These are phyloP conservation scores for Nectriaceae sp. DNA, from an alignment of 2,329 filamentous ascomycete genomes.

Conservation along the genomic window DNA sequence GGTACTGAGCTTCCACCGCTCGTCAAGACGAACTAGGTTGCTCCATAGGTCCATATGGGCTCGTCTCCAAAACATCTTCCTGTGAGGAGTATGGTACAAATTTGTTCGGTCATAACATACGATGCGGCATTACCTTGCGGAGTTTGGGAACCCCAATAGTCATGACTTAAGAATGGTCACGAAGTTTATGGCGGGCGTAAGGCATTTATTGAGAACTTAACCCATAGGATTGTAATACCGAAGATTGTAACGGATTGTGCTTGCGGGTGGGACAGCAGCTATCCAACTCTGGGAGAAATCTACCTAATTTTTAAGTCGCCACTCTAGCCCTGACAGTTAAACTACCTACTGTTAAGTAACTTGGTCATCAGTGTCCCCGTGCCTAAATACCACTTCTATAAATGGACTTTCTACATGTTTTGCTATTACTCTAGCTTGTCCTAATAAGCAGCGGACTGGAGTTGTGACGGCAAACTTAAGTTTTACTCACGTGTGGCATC, in stretches of 20 bases:
- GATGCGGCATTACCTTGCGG: constrained; percentile 15
- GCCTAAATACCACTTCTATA: too few relatives aligned
- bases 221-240: constrained; percentile 26
- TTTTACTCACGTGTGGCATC: constrained; percentile 21
- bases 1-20: constrained; percentile 71
- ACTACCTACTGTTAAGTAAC: too few relatives aligned
- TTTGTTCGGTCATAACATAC: constrained; percentile 11
- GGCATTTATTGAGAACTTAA: constrained; percentile 23
- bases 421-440: too few relatives aligned
- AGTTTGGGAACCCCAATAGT: constrained; percentile 22
- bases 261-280: not conserved
- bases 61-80: constrained; percentile 1
- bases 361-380: too few relatives aligned
- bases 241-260: constrained; percentile 20
- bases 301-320: too few relatives aligned
- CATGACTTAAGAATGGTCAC: constrained; percentile 30
- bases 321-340: too few relatives aligned
- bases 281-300: not conserved
- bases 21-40: constrained; percentile 34
- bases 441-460: too few relatives aligned
- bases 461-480: too few relatives aligned
- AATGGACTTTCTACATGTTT: too few relatives aligned
- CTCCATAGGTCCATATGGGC: too few relatives aligned
- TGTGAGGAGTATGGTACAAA: constrained; percentile 20
- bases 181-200: constrained; percentile 25